Evolutionary conservation across 2,329 filamentous ascomycete species (phyloP).

Genomic region (Onygenales sp.): DNA sequence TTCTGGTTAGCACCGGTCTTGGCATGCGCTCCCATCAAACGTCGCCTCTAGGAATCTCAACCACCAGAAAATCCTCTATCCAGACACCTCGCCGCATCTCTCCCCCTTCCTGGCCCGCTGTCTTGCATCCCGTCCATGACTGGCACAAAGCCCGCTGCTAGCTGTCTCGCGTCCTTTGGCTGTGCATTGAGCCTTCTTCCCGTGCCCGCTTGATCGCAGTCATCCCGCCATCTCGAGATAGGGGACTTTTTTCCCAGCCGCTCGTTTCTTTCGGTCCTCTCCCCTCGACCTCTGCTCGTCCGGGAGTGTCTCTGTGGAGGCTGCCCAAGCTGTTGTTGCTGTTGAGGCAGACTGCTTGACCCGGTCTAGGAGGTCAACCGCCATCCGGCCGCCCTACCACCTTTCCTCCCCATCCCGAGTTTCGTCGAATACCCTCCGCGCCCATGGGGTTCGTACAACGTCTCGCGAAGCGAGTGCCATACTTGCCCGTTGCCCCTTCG

Average conservation of each 20-base stretch:
- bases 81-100: background rate
- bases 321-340: background rate
- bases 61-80: background rate
- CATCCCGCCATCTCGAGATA: constrained; percentile 18
- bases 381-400: background rate
- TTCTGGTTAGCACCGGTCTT: background rate
- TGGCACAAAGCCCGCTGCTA: background rate
- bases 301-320: background rate
- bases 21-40: background rate
- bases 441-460: constrained; percentile 46
- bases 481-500: constrained; percentile 31
- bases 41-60: background rate
- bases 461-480: constrained; percentile 43
- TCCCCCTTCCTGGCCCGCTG: background rate
- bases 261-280: constrained; percentile 24
- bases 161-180: background rate
- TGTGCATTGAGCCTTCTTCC: background rate
- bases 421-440: constrained; percentile 13
- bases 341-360: background rate
- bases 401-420: background rate
- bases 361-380: background rate
- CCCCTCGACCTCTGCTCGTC: constrained; percentile 5
- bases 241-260: constrained; percentile 33
- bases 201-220: background rate
- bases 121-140: background rate